Base-by-base conservation (phyloP, 2,329 filamentous ascomycete species). In the Aspergillus udagawae region DNA sequence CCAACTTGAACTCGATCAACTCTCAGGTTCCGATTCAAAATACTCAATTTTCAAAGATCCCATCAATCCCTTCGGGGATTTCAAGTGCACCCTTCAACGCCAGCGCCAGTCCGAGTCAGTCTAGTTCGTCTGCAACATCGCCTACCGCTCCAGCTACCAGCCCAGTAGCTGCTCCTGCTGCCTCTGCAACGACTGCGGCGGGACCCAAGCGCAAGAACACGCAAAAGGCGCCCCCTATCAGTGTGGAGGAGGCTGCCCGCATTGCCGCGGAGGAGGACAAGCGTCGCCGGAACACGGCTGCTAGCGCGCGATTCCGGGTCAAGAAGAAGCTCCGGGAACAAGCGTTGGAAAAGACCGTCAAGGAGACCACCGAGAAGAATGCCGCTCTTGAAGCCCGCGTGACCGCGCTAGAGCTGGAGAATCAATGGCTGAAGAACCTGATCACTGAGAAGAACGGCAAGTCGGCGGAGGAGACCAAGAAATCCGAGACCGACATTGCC, bases 291-390 rank as follows among this genome's bases (percentile, higher is more conserved):
- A 96, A 96, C 77, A 95, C 92, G 1, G 91, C 91, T 17, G 91
- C 91, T 52, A 92, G 88, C 63, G 91, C 91, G n/a, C 88, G 91
- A 35, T 96, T 96, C 82, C 88, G 91, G 57, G 86, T 95, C 68
- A 96, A 96, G 86, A 96, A 96, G 87, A 96, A 96, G 85, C 90
- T 93, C 79, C 88, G 91, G 47, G 91, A 96, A 79, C 88, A 91
- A 74, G 89, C 90, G 6, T 83, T 95, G 51, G 90, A 93, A 74
- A 86, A 85, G 71, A 88, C 85, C 4, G 87, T 91, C 67, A 92
- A 92, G 76, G 91, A 95, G 63, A 90, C 92, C 77, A 84, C 83
- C 35, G 89, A 93, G 25, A 91, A 92, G 77, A 89, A 92, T 53
- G 79, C 83, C 3, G 79, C 81, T n/a, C 82, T 96, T 4, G 90